Conservation (phyloP, 176 grass and related monocot species). For the Eragrostis nindensis region DNA sequence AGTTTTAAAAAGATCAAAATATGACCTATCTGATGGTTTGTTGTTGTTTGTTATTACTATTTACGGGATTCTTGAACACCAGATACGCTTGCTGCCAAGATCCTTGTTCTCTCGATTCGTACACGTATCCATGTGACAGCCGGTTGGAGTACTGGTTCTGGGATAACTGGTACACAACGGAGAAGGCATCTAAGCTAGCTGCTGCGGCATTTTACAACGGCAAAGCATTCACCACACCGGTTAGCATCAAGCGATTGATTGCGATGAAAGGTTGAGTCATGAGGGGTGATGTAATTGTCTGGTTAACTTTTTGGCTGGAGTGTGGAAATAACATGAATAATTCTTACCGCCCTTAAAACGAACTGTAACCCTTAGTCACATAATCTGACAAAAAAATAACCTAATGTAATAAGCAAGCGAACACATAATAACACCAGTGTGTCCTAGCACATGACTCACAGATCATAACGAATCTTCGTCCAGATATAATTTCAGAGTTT, state of each 20-base stretch:
- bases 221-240: not conserved
- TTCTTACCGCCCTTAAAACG: no score
- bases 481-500: no score
- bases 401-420: no score
- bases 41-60: not conserved
- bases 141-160: constrained; percentile 24
- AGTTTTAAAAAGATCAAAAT: not conserved
- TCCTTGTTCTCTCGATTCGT: not conserved
- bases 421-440: no score
- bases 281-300: not conserved
- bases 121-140: not conserved
- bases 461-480: no score
- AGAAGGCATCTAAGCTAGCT: not conserved
- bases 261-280: not conserved
- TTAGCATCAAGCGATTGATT: constrained; percentile 23
- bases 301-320: no score
- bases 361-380: no score
- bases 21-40: not conserved
- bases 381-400: no score
- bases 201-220: constrained; percentile 2
- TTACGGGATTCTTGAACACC: constrained; percentile 17
- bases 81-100: not conserved
- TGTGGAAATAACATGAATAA: no score
- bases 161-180: constrained; percentile 11
- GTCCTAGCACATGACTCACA: no score